Conservation (phyloP, 257 asterid genomes). For the Nicotiana tomentosiformis region DNA sequence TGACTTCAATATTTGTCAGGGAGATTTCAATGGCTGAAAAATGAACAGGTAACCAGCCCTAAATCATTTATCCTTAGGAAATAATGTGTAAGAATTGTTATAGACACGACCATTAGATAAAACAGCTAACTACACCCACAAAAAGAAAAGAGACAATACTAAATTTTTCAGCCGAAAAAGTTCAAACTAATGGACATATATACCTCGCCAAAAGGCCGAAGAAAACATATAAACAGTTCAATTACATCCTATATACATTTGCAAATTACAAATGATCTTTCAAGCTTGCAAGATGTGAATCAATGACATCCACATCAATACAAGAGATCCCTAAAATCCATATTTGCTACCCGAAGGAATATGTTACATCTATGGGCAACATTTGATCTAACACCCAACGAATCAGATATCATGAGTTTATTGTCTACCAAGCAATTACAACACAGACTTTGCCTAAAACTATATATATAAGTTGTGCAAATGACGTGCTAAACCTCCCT, state of each 20-base stretch:
- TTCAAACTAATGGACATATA: background rate
- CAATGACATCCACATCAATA: background rate
- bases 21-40: background rate
- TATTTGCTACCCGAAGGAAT: background rate
- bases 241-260: background rate
- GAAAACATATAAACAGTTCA: background rate
- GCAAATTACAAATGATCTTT: background rate
- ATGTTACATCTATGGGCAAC: background rate
- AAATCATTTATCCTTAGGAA: background rate
- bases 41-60: background rate
- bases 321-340: background rate
- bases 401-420: background rate
- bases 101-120: background rate
- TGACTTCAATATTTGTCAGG: background rate
- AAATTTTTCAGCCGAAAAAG: background rate
- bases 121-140: background rate
- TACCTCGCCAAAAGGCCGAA: background rate
- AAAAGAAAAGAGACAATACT: background rate
- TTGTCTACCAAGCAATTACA: background rate
- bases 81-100: background rate
- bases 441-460: background rate
- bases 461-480: background rate
- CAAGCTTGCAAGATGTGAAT: background rate
- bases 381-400: background rate
- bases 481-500: background rate